Evolutionary conservation across 371 early-diverging fungal genomes (phyloP).

Genomic region (Chytridium lagenaria): DNA sequence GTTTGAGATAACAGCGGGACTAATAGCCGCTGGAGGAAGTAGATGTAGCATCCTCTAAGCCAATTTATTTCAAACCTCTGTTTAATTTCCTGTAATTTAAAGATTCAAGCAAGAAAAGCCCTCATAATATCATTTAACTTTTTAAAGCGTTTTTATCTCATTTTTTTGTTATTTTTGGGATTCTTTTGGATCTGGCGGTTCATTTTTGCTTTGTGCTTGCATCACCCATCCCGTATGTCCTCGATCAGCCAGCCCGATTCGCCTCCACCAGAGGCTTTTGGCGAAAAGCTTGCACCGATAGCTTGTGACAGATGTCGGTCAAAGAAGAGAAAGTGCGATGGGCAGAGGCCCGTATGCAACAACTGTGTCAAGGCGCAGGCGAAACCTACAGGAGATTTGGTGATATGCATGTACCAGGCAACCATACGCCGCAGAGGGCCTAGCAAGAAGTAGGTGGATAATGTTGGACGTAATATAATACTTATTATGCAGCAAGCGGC

Average conservation of each 20-base stretch:
- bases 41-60: background rate
- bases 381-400: background rate
- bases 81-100: no score
- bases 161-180: background rate
- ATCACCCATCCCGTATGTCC: no score
- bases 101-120: no score
- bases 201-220: background rate
- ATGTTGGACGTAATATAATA: no score
- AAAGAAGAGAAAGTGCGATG: slow-evolving; percentile 25
- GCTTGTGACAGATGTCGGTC: slow-evolving; percentile 10
- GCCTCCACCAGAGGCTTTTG: no score
- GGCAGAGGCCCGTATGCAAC: slow-evolving; percentile 5
- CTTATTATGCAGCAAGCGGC: no score
- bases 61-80: no score
- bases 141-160: no score
- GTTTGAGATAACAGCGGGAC: slow-evolving; percentile 1
- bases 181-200: background rate
- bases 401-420: background rate
- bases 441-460: slow-evolving; percentile 7
- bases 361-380: slow-evolving; percentile 12
- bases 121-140: no score
- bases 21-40: slow-evolving; percentile 3
- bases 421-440: background rate
- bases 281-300: background rate
- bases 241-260: no score